phyloP scores from a whole-genome alignment of 2,329 filamentous ascomycete species.

The Immersiporthe knoxdaviesiana region DNA sequence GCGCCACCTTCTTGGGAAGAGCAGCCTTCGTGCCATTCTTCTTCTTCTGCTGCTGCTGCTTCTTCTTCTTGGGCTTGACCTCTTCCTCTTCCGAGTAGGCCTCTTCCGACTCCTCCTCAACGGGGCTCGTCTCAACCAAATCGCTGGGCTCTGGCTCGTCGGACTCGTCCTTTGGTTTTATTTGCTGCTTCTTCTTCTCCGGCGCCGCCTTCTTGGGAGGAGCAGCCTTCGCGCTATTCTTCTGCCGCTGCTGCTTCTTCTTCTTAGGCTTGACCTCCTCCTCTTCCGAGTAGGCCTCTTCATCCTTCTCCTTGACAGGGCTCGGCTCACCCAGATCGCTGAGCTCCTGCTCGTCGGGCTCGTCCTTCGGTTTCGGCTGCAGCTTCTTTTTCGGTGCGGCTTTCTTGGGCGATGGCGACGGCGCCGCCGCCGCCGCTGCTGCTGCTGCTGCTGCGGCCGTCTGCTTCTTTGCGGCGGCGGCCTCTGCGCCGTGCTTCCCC shows the following conservation, averaged over 20 bases:
- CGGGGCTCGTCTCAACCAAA: slow-evolving; percentile 31
- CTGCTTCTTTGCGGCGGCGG: slow-evolving; percentile 34
- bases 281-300: slow-evolving; percentile 37
- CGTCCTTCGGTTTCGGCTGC: slow-evolving; percentile 35
- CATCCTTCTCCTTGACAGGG: slow-evolving; percentile 33
- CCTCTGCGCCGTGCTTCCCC: slow-evolving; percentile 34
- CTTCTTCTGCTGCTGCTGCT: too few species aligned
- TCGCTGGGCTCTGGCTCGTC: slow-evolving; percentile 29
- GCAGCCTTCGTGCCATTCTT: too few species aligned
- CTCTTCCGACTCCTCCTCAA: slow-evolving; percentile 32
- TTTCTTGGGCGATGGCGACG: too few species aligned
- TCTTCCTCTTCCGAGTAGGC: slow-evolving; percentile 39
- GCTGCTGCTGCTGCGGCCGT: too few species aligned
- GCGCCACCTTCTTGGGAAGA: slow-evolving; percentile 31
- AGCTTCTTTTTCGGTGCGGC: slow-evolving; percentile 30
- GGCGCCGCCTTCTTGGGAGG: slow-evolving; percentile 32
- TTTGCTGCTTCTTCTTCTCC: slow-evolving; percentile 26
- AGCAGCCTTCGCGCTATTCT: too few species aligned
- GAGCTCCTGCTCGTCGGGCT: slow-evolving; percentile 30
- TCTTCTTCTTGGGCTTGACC: slow-evolving; percentile 24
- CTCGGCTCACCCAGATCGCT: slow-evolving; percentile 30
- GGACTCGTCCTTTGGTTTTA: slow-evolving; percentile 37
- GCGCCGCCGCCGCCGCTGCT: too few species aligned
- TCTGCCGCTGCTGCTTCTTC: too few species aligned
- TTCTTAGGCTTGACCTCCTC: slow-evolving; percentile 33